Percentiles rank a stretch among this genome's conserved stretches.
Evolutionary conservation across 192 early-diverging fungal species (phyloP).

Genomic region (Backusella circina): DNA sequence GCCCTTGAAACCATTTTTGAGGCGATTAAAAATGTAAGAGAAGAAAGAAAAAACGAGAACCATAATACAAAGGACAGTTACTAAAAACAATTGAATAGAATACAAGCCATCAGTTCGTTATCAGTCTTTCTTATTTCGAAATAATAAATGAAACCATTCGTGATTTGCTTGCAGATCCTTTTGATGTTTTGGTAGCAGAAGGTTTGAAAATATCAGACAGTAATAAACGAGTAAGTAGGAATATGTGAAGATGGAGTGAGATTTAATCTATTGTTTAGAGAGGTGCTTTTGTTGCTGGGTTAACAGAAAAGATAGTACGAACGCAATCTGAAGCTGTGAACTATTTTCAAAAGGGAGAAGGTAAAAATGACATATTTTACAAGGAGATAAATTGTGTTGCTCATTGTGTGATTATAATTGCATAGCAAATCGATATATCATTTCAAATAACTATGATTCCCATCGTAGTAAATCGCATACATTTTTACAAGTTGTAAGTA

Average conservation of each 20-base stretch:
- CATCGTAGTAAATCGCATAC: conserved; percentile 7
- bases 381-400: neutral
- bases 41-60: neutral
- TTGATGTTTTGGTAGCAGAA: neutral
- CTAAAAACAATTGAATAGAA: neutral
- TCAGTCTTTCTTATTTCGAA: neutral
- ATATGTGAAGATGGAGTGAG: neutral
- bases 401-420: neutral
- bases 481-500: conserved; percentile 3
- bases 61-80: no score
- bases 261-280: neutral
- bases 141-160: conserved; percentile 4
- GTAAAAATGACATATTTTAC: neutral
- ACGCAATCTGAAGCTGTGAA: neutral
- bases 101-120: neutral
- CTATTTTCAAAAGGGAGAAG: conserved; percentile 13
- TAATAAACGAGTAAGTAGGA: conserved; percentile 2
- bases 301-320: neutral
- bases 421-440: conserved; percentile 8
- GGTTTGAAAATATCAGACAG: conserved; percentile 9
- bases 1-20: conserved; percentile 8
- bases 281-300: neutral
- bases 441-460: neutral
- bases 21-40: neutral
- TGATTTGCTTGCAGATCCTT: conserved; percentile 4